A percentile compares a stretch with the other conserved stretches of the same genome.
These are phyloP conservation scores for Auricularia auricula-judae DNA, from an alignment of 768 basidiomycete species.

Conservation along the genomic window DNA sequence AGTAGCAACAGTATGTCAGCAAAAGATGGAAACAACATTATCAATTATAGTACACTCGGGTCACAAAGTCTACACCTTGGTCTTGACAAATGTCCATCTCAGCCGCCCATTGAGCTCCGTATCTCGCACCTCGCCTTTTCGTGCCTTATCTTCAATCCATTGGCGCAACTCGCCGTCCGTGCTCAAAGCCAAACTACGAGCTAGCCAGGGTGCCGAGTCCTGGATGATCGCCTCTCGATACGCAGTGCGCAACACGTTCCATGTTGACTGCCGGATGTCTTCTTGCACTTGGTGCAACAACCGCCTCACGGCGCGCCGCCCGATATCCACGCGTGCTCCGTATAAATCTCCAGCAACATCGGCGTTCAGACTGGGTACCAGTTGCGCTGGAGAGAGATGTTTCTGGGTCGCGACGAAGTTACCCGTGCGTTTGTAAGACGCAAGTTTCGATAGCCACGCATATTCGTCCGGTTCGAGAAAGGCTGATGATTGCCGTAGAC, in stretches of 20 bases:
- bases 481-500: background rate
- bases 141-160: background rate
- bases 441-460: background rate
- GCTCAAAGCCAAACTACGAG: background rate
- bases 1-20: too few species aligned
- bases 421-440: background rate
- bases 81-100: background rate
- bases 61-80: background rate
- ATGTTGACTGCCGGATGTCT: background rate
- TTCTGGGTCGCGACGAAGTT: background rate
- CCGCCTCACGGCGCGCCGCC: background rate
- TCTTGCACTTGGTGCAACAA: background rate
- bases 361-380: background rate
- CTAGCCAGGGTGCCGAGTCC: background rate
- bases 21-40: too few species aligned
- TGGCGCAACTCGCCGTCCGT: background rate
- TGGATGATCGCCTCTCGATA: slow-evolving; percentile 1
- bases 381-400: background rate
- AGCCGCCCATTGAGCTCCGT: background rate
- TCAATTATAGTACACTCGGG: too few species aligned
- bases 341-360: background rate
- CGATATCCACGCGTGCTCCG: background rate
- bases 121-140: background rate
- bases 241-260: slow-evolving; percentile 1
- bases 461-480: background rate